phyloP scores from a whole-genome alignment of 2,329 filamentous ascomycete species.

The Cyanodermella asteris region DNA sequence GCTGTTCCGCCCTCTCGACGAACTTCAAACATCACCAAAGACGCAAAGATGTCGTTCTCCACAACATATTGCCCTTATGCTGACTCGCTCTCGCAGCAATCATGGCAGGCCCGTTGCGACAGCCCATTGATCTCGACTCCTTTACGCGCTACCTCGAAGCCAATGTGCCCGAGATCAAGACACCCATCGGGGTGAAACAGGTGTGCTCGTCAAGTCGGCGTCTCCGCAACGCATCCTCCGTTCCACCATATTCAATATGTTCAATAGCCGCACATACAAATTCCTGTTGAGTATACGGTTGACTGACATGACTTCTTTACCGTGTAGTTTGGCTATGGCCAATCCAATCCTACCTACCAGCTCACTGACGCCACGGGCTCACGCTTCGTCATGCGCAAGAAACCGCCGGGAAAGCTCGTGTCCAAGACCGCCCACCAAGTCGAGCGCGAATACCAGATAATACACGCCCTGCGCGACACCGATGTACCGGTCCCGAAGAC shows the following conservation, averaged over 20 bases:
- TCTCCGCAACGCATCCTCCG: neutral
- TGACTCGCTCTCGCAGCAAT: constrained; percentile 4
- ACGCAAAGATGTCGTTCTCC: too few species aligned
- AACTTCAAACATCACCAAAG: too few species aligned
- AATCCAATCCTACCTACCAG: constrained; percentile 94
- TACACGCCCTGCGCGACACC: constrained; percentile 58
- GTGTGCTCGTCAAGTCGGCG: constrained; percentile 32
- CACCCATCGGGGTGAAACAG: constrained; percentile 75
- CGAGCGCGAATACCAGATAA: constrained; percentile 82
- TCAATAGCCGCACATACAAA: constrained; percentile 1
- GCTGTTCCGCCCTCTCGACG: too few species aligned
- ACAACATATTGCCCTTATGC: too few species aligned
- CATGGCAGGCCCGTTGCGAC: constrained; percentile 75
- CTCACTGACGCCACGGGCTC: constrained; percentile 48
- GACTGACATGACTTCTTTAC: constrained; percentile 1
- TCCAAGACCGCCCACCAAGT: constrained; percentile 91
- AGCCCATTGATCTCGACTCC: constrained; percentile 65
- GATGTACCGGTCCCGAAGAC: constrained; percentile 71
- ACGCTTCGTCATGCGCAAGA: constrained; percentile 85
- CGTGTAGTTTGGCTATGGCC: constrained; percentile 75
- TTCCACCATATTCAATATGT: constrained; percentile 2
- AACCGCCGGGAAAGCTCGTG: constrained; percentile 82
- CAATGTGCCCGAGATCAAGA: constrained; percentile 64
- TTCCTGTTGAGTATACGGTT: neutral
- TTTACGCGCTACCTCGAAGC: constrained; percentile 57